A percentile compares a stretch with the other conserved stretches of the same genome.
Evolutionary conservation across 345 rosid genomes (phyloP).

Genomic region (Hibiscus mutabilis): DNA sequence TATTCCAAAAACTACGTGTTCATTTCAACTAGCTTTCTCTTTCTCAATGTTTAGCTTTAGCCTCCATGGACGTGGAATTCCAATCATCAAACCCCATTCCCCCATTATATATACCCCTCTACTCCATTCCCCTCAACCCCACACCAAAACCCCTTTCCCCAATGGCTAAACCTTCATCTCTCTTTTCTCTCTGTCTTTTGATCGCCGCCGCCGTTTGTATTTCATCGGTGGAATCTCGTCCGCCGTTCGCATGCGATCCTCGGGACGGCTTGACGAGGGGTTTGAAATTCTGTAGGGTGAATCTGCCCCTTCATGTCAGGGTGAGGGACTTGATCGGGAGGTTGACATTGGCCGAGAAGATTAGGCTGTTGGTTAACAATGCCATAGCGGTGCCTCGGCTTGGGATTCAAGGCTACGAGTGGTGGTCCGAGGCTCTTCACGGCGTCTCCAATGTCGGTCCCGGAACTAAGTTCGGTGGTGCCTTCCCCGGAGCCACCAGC

Average conservation of each 20-base stretch:
- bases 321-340: conserved; percentile 70
- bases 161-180: conserved; percentile 15
- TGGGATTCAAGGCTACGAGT: conserved; percentile 80
- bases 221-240: conserved; percentile 26
- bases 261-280: conserved; percentile 39
- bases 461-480: conserved; percentile 62
- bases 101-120: conserved; percentile 33
- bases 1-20: conserved; percentile 6
- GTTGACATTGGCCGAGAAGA: conserved; percentile 76
- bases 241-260: conserved; percentile 65
- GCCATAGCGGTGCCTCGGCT: conserved; percentile 74
- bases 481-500: conserved; percentile 75
- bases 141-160: not conserved
- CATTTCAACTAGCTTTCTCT: conserved; percentile 4
- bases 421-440: conserved; percentile 99
- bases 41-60: not conserved
- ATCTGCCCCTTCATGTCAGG: conserved; percentile 53
- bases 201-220: not conserved
- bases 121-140: conserved; percentile 5
- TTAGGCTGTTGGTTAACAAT: conserved; percentile 66
- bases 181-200: not conserved
- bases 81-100: conserved; percentile 10
- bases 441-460: conserved; percentile 81
- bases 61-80: conserved; percentile 29
- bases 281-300: conserved; percentile 45